Percentiles rank a stretch among this genome's conserved stretches.
Evolutionary conservation across 2,329 filamentous ascomycete species (phyloP).

Genomic region (Colletotrichum siamense): DNA sequence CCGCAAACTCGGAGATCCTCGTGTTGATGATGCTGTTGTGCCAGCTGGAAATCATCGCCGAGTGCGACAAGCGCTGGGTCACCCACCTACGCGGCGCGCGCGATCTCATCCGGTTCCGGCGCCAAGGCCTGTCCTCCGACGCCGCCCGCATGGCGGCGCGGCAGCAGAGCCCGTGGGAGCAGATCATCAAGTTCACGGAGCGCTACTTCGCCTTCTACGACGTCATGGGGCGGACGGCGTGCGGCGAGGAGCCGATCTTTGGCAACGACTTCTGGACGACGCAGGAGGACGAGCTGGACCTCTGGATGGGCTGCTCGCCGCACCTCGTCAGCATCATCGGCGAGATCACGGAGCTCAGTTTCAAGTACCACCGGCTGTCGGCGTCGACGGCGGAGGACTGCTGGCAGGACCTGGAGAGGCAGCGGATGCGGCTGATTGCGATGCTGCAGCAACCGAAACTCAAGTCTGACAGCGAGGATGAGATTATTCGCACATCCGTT

Average conservation of each 20-base stretch:
- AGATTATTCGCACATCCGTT: conserved; percentile 37
- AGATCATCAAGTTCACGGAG: conserved; percentile 32
- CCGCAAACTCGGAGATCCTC: conserved; percentile 16
- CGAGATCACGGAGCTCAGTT: conserved; percentile 45
- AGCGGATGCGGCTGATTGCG: not conserved
- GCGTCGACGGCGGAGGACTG: conserved; percentile 3
- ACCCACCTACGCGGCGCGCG: conserved; percentile 48
- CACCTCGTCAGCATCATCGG: conserved; percentile 45
- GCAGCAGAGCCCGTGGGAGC: conserved; percentile 23
- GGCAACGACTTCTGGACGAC: conserved; percentile 47
- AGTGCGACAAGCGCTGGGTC: conserved; percentile 48
- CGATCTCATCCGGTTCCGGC: conserved; percentile 42
- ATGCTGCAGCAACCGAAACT: conserved; percentile 3
- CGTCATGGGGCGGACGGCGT: conserved; percentile 50
- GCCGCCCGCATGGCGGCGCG: not conserved
- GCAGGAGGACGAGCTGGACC: conserved; percentile 38
- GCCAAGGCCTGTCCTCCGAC: conserved; percentile 20
- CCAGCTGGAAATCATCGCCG: conserved; percentile 24
- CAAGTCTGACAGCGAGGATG: conserved; percentile 29
- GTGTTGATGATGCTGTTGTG: conserved; percentile 24
- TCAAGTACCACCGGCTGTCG: conserved; percentile 29
- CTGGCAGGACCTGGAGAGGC: conserved; percentile 11
- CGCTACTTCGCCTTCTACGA: conserved; percentile 52
- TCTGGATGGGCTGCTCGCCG: conserved; percentile 50
- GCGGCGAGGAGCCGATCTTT: conserved; percentile 45